phyloP scores from a whole-genome alignment of 177 flowering plant species.

The Tripterygium wilfordii region DNA sequence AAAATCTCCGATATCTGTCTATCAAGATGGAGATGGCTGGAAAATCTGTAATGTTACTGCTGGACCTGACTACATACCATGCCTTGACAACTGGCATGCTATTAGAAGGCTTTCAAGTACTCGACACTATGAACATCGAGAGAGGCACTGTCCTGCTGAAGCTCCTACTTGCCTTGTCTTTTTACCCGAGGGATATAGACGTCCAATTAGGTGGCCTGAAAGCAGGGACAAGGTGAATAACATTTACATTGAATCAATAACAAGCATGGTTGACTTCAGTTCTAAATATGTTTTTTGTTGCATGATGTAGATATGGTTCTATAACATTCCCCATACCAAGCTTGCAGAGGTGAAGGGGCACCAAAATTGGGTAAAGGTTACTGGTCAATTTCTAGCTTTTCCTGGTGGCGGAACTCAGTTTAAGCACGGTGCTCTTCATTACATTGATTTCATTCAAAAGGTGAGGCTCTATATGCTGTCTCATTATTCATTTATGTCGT shows the following conservation, averaged over 20 bases:
- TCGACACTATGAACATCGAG: slow-evolving; percentile 64
- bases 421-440: slow-evolving; percentile 64
- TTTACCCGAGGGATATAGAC: slow-evolving; percentile 55
- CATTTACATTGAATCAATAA: too few species aligned
- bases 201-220: slow-evolving; percentile 52
- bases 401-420: slow-evolving; percentile 88
- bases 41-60: slow-evolving; percentile 58
- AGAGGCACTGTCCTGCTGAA: slow-evolving; percentile 73
- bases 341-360: slow-evolving; percentile 62
- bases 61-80: slow-evolving; percentile 71
- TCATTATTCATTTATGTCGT: too few species aligned
- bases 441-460: slow-evolving; percentile 55
- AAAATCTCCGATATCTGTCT: slow-evolving; percentile 20
- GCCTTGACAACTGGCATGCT: slow-evolving; percentile 59
- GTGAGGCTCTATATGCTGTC: too few species aligned
- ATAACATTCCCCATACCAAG: slow-evolving; percentile 66
- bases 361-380: slow-evolving; percentile 74
- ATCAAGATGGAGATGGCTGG: slow-evolving; percentile 33
- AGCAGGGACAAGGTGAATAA: slow-evolving; percentile 62
- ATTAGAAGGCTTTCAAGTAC: slow-evolving; percentile 44
- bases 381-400: slow-evolving; percentile 61
- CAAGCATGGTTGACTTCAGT: too few species aligned
- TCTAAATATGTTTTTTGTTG: too few species aligned
- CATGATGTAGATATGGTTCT: slow-evolving; percentile 78
- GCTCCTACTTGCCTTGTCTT: slow-evolving; percentile 67